Evolutionary conservation across 768 basidiomycete genomes (phyloP).

Genomic region (Hygrophoropsis aurantiaca): DNA sequence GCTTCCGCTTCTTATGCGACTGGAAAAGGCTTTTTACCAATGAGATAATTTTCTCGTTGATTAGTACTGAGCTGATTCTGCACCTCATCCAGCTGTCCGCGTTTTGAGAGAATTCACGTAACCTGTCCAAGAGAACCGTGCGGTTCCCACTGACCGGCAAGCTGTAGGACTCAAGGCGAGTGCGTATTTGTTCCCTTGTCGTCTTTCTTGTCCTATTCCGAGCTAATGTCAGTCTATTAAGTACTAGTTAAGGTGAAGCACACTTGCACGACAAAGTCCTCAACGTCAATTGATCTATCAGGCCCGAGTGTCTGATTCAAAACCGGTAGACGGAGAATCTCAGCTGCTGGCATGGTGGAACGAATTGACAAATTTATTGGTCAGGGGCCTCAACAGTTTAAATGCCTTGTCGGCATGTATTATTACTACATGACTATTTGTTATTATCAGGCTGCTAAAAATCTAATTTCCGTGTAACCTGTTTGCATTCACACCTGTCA

Average conservation of each 20-base stretch:
- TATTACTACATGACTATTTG: too few species aligned
- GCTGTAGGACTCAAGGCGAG: constrained; percentile 5
- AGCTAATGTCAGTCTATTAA: neutral
- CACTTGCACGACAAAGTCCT: neutral
- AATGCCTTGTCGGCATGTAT: too few species aligned
- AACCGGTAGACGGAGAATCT: constrained; percentile 1
- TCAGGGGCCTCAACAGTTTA: too few species aligned
- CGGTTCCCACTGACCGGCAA: constrained; percentile 7
- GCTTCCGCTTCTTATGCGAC: neutral
- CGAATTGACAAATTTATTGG: too few species aligned
- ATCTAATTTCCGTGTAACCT: too few species aligned
- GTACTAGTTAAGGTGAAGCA: neutral
- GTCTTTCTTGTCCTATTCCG: neutral
- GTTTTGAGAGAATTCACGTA: constrained; percentile 13
- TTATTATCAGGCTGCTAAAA: too few species aligned
- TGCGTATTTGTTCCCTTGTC: neutral
- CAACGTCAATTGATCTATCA: neutral
- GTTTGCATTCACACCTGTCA: neutral
- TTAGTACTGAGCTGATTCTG: too few species aligned
- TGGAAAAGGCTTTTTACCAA: constrained; percentile 1
- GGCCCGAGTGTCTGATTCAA: neutral
- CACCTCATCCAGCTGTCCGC: constrained; percentile 11
- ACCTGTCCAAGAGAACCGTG: constrained; percentile 3
- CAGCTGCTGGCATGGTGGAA: too few species aligned
- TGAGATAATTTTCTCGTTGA: too few species aligned